Conservation (phyloP, 2,329 filamentous ascomycete genomes). For the Iodosphaeria phyllophila region DNA sequence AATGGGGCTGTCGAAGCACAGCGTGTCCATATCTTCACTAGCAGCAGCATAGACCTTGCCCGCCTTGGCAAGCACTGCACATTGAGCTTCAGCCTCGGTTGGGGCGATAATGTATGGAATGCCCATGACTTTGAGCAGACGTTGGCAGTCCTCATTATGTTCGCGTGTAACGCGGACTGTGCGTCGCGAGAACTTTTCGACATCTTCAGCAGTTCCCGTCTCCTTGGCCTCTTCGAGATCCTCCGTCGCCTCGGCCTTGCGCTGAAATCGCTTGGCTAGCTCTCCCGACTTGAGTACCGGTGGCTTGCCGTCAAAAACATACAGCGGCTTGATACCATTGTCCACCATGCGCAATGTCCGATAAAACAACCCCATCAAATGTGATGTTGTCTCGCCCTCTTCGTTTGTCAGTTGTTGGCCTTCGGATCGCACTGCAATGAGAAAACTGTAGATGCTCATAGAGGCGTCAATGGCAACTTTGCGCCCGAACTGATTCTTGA, state of each 20-base stretch:
- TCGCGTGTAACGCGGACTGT: constrained; percentile 92
- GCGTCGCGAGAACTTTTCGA: constrained; percentile 89
- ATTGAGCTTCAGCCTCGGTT: constrained; percentile 94
- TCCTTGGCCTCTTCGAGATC: constrained; percentile 90
- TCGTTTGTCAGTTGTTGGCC: constrained; percentile 94
- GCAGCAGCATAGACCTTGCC: constrained; percentile 95
- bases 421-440: constrained; percentile 91
- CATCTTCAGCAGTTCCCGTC: constrained; percentile 88
- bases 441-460: constrained; percentile 98
- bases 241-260: constrained; percentile 83
- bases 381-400: constrained; percentile 87
- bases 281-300: constrained; percentile 97
- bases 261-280: constrained; percentile 85
- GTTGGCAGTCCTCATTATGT: constrained; percentile 90
- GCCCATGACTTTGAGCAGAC: constrained; percentile 83
- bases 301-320: constrained; percentile 92
- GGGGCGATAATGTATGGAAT: constrained; percentile 89
- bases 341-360: constrained; percentile 95
- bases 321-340: constrained; percentile 96
- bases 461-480: constrained; percentile 87
- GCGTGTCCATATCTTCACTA: constrained; percentile 96
- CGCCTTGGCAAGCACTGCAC: constrained; percentile 70
- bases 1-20: constrained; percentile 88
- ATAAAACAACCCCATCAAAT: constrained; percentile 99
- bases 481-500: constrained; percentile 96